These are phyloP conservation scores for Gorgonomyces haynaldii DNA, from an alignment of 192 early-diverging fungal genomes.

Conservation along the genomic window DNA sequence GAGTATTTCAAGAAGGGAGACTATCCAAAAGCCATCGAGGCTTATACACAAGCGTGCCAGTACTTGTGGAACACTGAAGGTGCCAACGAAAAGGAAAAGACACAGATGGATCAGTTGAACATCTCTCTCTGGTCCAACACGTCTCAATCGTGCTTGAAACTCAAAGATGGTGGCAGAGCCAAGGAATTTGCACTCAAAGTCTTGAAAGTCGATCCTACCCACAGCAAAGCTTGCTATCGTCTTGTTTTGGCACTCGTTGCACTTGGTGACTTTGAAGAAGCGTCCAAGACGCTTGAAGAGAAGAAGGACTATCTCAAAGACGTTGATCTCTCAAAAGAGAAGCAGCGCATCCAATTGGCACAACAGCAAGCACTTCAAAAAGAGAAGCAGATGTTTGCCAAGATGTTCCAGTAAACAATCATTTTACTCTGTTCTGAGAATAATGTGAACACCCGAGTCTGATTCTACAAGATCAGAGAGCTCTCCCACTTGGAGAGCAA, in stretches of 20 bases:
- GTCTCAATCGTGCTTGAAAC: slow-evolving; percentile 13
- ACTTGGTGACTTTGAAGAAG: slow-evolving; percentile 7
- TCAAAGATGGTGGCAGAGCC: slow-evolving; percentile 3
- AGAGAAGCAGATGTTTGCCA: slow-evolving; percentile 10
- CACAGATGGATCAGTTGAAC: slow-evolving; percentile 4
- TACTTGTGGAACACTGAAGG: slow-evolving; percentile 3
- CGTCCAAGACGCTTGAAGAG: neutral
- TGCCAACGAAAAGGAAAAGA: slow-evolving; percentile 5
- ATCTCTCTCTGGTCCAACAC: slow-evolving; percentile 13
- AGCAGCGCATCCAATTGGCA: neutral
- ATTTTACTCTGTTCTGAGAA: slow-evolving; percentile 71
- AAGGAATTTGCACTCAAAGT: slow-evolving; percentile 3
- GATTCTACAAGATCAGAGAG: slow-evolving; percentile 70
- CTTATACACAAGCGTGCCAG: slow-evolving; percentile 9
- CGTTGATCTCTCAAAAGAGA: slow-evolving; percentile 1
- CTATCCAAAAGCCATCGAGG: neutral
- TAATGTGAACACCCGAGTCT: slow-evolving; percentile 89
- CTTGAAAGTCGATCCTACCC: slow-evolving; percentile 4
- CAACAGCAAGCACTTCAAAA: neutral
- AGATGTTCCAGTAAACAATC: slow-evolving; percentile 5
- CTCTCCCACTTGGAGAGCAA: slow-evolving; percentile 72
- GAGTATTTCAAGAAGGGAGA: slow-evolving; percentile 15
- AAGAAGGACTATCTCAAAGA: slow-evolving; percentile 1
- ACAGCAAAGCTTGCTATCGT: slow-evolving; percentile 17
- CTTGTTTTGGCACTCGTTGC: slow-evolving; percentile 4